Base-by-base conservation (phyloP, 768 basidiomycete genomes). In the Mycena capillaripes region DNA sequence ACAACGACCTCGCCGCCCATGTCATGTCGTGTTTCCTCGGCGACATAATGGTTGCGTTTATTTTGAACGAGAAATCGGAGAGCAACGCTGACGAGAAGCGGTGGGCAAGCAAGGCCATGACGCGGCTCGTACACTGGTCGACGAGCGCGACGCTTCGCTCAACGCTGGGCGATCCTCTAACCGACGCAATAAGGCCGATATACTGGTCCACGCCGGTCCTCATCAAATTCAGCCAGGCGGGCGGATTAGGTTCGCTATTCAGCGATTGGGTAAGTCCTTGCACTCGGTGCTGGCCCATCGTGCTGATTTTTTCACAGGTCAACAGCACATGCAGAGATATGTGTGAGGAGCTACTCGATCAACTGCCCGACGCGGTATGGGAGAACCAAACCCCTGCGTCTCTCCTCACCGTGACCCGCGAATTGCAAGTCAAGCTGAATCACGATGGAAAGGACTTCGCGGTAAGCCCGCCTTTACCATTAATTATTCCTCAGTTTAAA, bases 111-210 rank as follows among this genome's bases (percentile, higher is more conserved):
- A 74, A 74, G 46, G 78, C 78, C 10, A 63, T 77, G 75, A 64
- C 60, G 46, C 67, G 76, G 29, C 53, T 79, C 16, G 76, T 80
- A 6, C 70, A 76, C 30, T 77, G 74, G 71, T 76, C 78, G 8
- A 78, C 75, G n/a, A 66, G 63, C 12, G 59, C 56, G 6, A 57
- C 67, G 11, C 72, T 76, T 46, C 76, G 80, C 6, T 6, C 34
- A 16, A 69, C 75, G 2, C 67, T 78, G 11, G 80, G 80, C 2
- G 80, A 80, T 53, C 57, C 77, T 2, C 40, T 81, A 44, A 77
- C 80, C 10, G 78, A 80, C 40, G 71, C 78, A 1, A 79, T 80
- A 78, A 73, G 78, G 7, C 77, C 78, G 3, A 57, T 81, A 56
- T 80, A 80, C 57, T 73, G 75, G 75, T 72, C 70, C 0, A 70